Base-by-base conservation (phyloP, 2,329 filamentous ascomycete genomes). In the Cytospora mali region DNA sequence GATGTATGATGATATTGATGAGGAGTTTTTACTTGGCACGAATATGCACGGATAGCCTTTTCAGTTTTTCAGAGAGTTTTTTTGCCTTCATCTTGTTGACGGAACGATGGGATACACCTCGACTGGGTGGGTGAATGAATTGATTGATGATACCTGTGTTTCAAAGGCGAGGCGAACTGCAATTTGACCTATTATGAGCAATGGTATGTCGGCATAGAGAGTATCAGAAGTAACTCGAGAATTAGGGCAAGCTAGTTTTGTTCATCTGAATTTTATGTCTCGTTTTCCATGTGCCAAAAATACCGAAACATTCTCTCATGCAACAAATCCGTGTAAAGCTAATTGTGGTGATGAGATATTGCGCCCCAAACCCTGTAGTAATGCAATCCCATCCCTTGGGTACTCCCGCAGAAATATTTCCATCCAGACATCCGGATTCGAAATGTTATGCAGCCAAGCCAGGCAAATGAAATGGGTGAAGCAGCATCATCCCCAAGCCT, bases 321-420 rank as follows among this genome's bases (percentile, higher is more conserved):
- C n/a, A 23, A 39, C 29, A 55, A 55, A 35, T 16, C 51, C 23
- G 42, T 55, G 21, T 28, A 21, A 53, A 61, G 58, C 42, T 25
- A 29, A 29, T 18, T 28, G 14, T n/a, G 53, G 28, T 46, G 23
- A 35, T 35, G 16, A 39, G 35, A 27, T 29, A 11, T 39, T 42
- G 7, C 42, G 25, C 42, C 25, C 2, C 6, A 10, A 16, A 21
- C 23, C 6, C 18, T 42, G 5, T 16, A 7, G n/a, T 11, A 4
- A 21, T 21, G 14, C 29, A 4, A 18, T 27, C 42, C 55, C 28
- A 35, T 31, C 14, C n/a, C 16, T 3, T 16, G 52, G 9, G 39
- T 55, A 13, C 39, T 55, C 33, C 53, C 11, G 33, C 28, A 55
- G 10, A 31, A 21, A 29, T 16, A 18, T 27, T 5, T 23, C 33